Evolutionary conservation across 805 yeast genomes (phyloP), one percentile per base, ranked within the genome.

Genomic region (Wickerhamiella alocasiicola): DNA sequence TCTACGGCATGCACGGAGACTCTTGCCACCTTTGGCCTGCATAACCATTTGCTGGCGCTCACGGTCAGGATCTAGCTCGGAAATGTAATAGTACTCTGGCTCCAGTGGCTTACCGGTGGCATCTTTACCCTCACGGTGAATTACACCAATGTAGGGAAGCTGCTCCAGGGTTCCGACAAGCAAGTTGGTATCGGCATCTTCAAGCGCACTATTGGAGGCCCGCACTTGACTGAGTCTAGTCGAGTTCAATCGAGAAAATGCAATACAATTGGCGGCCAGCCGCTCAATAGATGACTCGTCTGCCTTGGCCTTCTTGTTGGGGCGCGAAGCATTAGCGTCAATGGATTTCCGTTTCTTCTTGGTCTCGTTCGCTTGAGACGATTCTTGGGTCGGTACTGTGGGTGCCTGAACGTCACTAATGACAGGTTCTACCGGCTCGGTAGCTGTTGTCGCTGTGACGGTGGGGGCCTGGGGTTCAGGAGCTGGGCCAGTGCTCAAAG

Each of bases 31-130:
- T 55, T 83, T 81, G 41, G 84, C 64, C 33, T 81, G 77, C 38
- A 74, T 71, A 5, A 87, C 94, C 48, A 85, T 62, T 36, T 60
- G 60, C 30, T 74, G 76, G 55, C 98, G 76, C 36, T 75, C 75
- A 20, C 55, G 53, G 54, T 88, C 94, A 27, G 61, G 56, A 59
- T 91, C 98, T 34, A 76, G 70, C 49, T 85, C 97, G 3, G 85
- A 76, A 43, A 78, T 75, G 55, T 91, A 91, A 59, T 85, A 91
- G 55, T 83, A 91, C 57, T 91, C 96, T 57, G 84, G 94, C 49
- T 88, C 97, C 46, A 91, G 66, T 3, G 81, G 82, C 58, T 85
- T 84, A 9, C 97, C 98, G 2, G 95, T 93, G 2, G 97, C 96
- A 60, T 91, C 98, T 58, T 85, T 87, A 36, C 96, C 96, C 44